phyloP scores from a whole-genome alignment of 2,329 filamentous ascomycete genomes.

The Ophiognomonia clavigignenti-juglandacearum region DNA sequence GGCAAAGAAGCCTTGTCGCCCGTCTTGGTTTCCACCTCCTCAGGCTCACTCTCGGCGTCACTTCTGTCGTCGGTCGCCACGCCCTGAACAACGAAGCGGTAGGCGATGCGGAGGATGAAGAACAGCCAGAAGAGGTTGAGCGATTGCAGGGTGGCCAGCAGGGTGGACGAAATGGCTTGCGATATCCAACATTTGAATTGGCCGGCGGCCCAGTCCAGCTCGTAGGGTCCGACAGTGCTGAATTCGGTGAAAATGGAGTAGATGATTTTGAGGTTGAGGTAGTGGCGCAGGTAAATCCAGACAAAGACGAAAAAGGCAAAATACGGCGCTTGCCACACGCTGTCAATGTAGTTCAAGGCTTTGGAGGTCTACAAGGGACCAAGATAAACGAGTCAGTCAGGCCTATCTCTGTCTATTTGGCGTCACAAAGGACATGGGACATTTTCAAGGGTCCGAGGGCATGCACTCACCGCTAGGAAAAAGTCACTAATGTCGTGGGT shows the following conservation, averaged over 20 bases:
- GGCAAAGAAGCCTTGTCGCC: conserved; percentile 15
- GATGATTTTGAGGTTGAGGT: conserved; percentile 73
- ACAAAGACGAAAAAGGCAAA: conserved; percentile 75
- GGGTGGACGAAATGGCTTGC: conserved; percentile 60
- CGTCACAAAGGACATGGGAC: too few relatives aligned
- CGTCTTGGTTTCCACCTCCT: conserved; percentile 29
- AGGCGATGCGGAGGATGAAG: conserved; percentile 70
- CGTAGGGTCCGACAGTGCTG: conserved; percentile 67
- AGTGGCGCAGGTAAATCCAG: conserved; percentile 90
- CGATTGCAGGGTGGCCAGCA: conserved; percentile 65
- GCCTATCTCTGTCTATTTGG: too few relatives aligned
- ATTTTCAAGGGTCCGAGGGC: not conserved
- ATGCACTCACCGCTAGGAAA: conserved; percentile 73
- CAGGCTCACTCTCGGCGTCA: conserved; percentile 60
- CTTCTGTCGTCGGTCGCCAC: conserved; percentile 67
- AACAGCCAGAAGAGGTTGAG: conserved; percentile 81
- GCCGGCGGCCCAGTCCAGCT: conserved; percentile 68
- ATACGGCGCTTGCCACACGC: conserved; percentile 72
- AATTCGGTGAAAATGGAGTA: conserved; percentile 72
- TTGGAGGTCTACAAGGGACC: conserved; percentile 68
- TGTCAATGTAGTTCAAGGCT: conserved; percentile 84
- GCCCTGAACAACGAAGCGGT: conserved; percentile 60
- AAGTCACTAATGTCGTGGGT: conserved; percentile 94
- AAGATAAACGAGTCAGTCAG: conserved; percentile 10
- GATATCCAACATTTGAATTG: conserved; percentile 73